Percentiles rank a stretch among this genome's conserved stretches.
Conservation (phyloP, 192 early-diverging fungal genomes). For the Neocallimastix lanati region DNA sequence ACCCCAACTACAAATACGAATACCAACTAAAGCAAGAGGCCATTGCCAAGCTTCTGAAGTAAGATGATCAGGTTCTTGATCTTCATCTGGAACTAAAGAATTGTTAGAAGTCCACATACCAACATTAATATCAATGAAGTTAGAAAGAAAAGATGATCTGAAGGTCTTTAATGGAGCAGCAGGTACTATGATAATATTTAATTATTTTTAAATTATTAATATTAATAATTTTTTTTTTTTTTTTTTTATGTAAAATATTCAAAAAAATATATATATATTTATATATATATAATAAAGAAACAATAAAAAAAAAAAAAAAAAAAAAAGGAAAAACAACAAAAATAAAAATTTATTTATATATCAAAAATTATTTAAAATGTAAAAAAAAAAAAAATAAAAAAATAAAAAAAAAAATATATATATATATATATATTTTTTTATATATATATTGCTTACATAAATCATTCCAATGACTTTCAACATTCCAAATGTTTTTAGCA, state of each 20-base stretch:
- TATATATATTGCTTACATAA: conserved; percentile 36
- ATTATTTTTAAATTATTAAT: too few relatives aligned
- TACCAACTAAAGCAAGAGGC: conserved; percentile 68
- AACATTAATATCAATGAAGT: conserved; percentile 78
- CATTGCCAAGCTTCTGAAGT: conserved; percentile 71
- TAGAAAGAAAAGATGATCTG: conserved; percentile 55
- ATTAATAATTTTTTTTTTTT: too few relatives aligned
- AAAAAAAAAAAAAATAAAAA: too few relatives aligned
- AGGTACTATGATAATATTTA: conserved; percentile 55
- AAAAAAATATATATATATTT: too few relatives aligned
- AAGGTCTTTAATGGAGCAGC: conserved; percentile 37
- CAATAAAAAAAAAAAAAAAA: too few relatives aligned
- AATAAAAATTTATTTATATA: too few relatives aligned
- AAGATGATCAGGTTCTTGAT: conserved; percentile 66
- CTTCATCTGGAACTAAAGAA: conserved; percentile 74
- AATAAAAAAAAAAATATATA: too few relatives aligned
- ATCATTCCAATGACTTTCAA: conserved; percentile 70
- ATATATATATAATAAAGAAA: too few relatives aligned
- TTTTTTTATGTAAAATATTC: too few relatives aligned
- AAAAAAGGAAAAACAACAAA: too few relatives aligned
- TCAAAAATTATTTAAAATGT: too few relatives aligned
- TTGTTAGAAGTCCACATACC: conserved; percentile 97
- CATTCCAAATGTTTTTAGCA: conserved; percentile 67
- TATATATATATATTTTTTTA: too few relatives aligned
- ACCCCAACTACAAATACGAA: conserved; percentile 88